Evolutionary conservation across 768 basidiomycete genomes (phyloP).

Genomic region (Sarcomyxa edulis): DNA sequence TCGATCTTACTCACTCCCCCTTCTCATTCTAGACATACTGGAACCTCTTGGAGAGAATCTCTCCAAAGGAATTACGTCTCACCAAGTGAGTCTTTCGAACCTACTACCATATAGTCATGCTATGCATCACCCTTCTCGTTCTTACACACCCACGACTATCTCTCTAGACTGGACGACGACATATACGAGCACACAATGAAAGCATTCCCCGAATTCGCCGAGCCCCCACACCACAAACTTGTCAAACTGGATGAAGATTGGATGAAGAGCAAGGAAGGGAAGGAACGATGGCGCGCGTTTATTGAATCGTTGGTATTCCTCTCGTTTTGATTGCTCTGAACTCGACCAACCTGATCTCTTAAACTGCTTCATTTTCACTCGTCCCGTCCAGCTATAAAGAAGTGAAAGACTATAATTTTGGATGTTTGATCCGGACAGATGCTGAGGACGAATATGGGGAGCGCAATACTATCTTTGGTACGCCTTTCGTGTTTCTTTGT

Average conservation of each 20-base stretch:
- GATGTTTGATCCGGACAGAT: slow-evolving; percentile 85
- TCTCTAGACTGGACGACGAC: slow-evolving; percentile 78
- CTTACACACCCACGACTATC: not conserved
- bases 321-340: slow-evolving; percentile 1
- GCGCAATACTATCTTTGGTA: slow-evolving; percentile 92
- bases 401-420: slow-evolving; percentile 94
- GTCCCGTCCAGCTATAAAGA: slow-evolving; percentile 89
- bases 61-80: slow-evolving; percentile 70
- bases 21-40: slow-evolving; percentile 72
- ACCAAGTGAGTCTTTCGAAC: slow-evolving; percentile 58
- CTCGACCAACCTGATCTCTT: too few relatives aligned
- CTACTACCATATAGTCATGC: not conserved
- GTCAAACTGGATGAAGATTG: slow-evolving; percentile 78
- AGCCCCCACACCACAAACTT: slow-evolving; percentile 39
- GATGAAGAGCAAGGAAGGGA: slow-evolving; percentile 86
- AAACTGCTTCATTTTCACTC: slow-evolving; percentile 31
- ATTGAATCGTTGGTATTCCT: slow-evolving; percentile 52
- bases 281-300: slow-evolving; percentile 88
- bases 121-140: slow-evolving; percentile 3
- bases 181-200: slow-evolving; percentile 73
- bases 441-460: slow-evolving; percentile 80
- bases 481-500: slow-evolving; percentile 11
- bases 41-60: slow-evolving; percentile 82
- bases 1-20: slow-evolving; percentile 4
- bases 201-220: slow-evolving; percentile 77